Evolutionary conservation across 2,329 filamentous ascomycete species (phyloP).

Genomic region (Massarina eburnea): DNA sequence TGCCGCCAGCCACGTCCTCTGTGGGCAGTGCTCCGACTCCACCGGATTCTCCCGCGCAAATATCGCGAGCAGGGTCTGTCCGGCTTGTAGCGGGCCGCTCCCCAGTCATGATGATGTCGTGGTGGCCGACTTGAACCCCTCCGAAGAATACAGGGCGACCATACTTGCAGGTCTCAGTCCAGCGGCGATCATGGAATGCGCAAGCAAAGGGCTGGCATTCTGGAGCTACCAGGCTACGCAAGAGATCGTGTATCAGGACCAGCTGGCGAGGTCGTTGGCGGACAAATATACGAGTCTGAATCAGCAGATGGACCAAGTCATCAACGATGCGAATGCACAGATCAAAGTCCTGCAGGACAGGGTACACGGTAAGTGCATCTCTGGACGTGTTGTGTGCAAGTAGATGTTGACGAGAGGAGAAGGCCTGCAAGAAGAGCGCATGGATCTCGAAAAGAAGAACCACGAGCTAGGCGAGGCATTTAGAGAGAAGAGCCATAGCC

Average conservation of each 20-base stretch:
- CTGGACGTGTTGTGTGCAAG: neutral
- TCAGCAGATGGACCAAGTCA: constrained; percentile 69
- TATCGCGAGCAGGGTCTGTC: constrained; percentile 63
- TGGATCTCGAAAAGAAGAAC: constrained; percentile 68
- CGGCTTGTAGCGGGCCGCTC: constrained; percentile 72
- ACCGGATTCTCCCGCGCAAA: constrained; percentile 62
- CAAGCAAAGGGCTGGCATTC: constrained; percentile 75
- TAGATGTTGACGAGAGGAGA: neutral
- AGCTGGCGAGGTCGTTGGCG: constrained; percentile 68
- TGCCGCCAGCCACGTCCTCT: constrained; percentile 74
- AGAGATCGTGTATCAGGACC: constrained; percentile 81
- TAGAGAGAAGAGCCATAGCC: constrained; percentile 70
- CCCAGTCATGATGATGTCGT: constrained; percentile 74
- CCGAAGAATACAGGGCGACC: constrained; percentile 87
- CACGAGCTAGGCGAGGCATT: constrained; percentile 68
- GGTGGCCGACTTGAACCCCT: constrained; percentile 70
- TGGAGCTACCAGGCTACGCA: constrained; percentile 86
- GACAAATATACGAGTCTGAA: constrained; percentile 70
- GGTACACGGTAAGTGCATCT: constrained; percentile 56
- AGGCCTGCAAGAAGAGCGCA: constrained; percentile 64
- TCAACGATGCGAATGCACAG: constrained; percentile 74
- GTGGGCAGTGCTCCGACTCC: constrained; percentile 68
- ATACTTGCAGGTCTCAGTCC: constrained; percentile 82
- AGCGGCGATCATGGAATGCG: constrained; percentile 81
- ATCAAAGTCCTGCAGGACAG: constrained; percentile 67